Base-by-base conservation (phyloP, 164 flowering plant genomes). In the Chimonanthus salicifolius region DNA sequence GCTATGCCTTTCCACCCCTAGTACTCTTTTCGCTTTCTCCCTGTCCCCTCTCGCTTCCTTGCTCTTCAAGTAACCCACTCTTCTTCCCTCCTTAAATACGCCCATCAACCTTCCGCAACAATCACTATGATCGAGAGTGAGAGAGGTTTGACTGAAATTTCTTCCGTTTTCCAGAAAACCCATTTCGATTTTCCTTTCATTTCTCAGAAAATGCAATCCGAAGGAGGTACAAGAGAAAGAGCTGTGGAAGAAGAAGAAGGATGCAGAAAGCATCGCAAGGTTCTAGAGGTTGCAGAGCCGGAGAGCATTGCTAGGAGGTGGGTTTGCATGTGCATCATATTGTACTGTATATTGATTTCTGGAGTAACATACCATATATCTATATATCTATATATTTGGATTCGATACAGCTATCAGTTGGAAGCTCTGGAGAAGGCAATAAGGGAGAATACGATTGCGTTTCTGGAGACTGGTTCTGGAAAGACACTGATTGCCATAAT, bases 391-490 rank as follows among this genome's bases (percentile, higher is more conserved):
- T 33, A 8, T 50, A 7, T 51, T 51, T 51, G 58, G 58, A 54
- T 11, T 11, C 10, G 46, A 66, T 43, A 58, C 62, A 94, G 98
- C 72, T 94, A 92, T 76, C 98, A 94, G 74, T 47, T 92, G 6
- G 97, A 92, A 54, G 97, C 97, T 8, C 49, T 94, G 71, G 97
- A 91, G 79, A 86, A 77, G 74, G 94, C 96, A 7, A 65, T 87
- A 15, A 83, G 82, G 78, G 78, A 82, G 83, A 94, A 94, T 84
- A 94, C 97, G 0, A 85, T 94, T 11, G 97, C 83, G 48, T 92
- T 78, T 76, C 79, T 92, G 69, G 98, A 92, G 78, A 92, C 97
- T n/a, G 98, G 98, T 4, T 85, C 97, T n/a, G 98, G 98, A 47
- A 94, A 92, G 84, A 94, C 98, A 16, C 77, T 94, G 71, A 92